A percentile compares a stretch with the other conserved stretches of the same genome.
Conservation (phyloP, 2,329 filamentous ascomycete species). For the Fusarium armeniacum region DNA sequence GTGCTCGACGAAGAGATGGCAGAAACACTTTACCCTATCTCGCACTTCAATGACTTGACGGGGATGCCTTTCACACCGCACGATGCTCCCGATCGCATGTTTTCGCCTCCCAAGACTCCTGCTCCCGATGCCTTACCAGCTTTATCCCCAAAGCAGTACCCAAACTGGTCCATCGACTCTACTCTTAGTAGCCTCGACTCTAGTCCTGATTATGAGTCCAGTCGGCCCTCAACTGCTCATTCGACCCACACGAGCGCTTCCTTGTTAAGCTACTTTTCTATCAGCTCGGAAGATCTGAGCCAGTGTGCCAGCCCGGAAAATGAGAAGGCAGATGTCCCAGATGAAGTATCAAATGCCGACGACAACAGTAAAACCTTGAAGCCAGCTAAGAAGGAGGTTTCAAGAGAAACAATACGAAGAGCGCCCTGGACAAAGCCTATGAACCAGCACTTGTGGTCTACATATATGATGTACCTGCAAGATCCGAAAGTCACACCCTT, state of each 20-base stretch:
- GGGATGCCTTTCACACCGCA: conserved; percentile 50
- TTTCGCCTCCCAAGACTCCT: conserved; percentile 72
- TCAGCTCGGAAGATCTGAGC: conserved; percentile 67
- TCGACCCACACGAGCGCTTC: conserved; percentile 72
- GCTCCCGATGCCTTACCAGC: conserved; percentile 62
- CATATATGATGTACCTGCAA: conserved; percentile 74
- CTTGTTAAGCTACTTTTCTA: conserved; percentile 69
- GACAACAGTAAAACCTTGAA: conserved; percentile 54
- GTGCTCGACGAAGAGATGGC: conserved; percentile 62
- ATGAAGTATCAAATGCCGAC: conserved; percentile 46
- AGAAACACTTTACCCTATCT: conserved; percentile 54
- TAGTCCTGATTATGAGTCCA: conserved; percentile 70
- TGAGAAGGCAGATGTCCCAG: conserved; percentile 48
- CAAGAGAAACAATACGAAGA: conserved; percentile 59
- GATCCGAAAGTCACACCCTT: conserved; percentile 78
- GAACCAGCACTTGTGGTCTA: conserved; percentile 75
- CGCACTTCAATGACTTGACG: conserved; percentile 54
- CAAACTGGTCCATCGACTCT: conserved; percentile 72
- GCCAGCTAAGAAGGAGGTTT: conserved; percentile 32
- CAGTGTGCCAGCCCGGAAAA: conserved; percentile 67
- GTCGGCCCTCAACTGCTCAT: conserved; percentile 70
- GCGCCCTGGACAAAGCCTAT: conserved; percentile 75
- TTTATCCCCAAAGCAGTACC: conserved; percentile 63
- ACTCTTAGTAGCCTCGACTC: conserved; percentile 70
- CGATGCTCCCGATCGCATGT: conserved; percentile 57